Evolutionary conservation across 495 filamentous ascomycete species (phyloP).

Genomic region (Darksidea phi): DNA sequence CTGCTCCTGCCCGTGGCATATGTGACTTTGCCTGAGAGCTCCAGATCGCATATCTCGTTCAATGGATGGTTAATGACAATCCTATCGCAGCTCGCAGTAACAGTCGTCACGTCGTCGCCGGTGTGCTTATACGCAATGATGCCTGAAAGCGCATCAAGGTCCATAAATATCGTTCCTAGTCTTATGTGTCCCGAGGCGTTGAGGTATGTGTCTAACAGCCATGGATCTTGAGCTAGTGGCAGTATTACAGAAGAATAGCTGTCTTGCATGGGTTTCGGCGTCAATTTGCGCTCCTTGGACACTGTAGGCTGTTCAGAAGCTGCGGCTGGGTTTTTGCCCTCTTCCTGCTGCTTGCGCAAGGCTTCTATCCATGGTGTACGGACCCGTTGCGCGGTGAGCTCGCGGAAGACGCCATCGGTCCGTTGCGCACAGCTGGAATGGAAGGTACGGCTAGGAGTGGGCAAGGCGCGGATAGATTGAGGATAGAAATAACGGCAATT

Average conservation of each 20-base stretch:
- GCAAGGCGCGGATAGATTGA: neutral
- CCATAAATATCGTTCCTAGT: constrained; percentile 74
- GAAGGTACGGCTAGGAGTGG: constrained; percentile 19
- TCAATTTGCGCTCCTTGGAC: constrained; percentile 50
- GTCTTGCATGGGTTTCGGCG: constrained; percentile 64
- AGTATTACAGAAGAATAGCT: constrained; percentile 64
- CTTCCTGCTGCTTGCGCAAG: constrained; percentile 52
- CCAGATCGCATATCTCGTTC: constrained; percentile 76
- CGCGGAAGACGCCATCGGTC: constrained; percentile 56
- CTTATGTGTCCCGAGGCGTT: constrained; percentile 66
- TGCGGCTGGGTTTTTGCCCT: constrained; percentile 39
- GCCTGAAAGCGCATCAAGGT: constrained; percentile 78
- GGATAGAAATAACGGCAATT: neutral
- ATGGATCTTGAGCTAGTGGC: constrained; percentile 66
- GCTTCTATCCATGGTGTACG: constrained; percentile 72
- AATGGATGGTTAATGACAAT: constrained; percentile 74
- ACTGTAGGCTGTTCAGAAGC: constrained; percentile 36
- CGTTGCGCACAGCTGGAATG: constrained; percentile 20
- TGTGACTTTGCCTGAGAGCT: constrained; percentile 75
- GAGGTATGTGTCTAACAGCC: constrained; percentile 67
- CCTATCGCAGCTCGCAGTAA: constrained; percentile 78
- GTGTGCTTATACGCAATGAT: constrained; percentile 82
- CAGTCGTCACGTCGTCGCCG: constrained; percentile 70
- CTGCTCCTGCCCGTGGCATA: constrained; percentile 78
- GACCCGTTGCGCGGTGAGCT: constrained; percentile 55